Conservation (phyloP, 495 filamentous ascomycete genomes). For the Staphylotrichum longicolle region DNA sequence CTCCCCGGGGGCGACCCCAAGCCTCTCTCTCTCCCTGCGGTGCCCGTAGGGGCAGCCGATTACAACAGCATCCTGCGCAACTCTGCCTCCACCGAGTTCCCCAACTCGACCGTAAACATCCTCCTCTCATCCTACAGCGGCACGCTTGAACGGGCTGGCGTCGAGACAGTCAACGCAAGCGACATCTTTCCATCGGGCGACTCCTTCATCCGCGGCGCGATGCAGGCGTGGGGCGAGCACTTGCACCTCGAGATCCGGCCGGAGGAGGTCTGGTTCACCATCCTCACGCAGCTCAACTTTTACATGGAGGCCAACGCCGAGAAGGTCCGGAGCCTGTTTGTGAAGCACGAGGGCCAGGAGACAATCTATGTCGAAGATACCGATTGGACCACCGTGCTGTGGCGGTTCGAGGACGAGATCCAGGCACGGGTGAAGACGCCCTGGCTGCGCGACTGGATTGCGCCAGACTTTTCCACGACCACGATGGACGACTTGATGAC, state of each 20-base stretch:
- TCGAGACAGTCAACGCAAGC: conserved; percentile 1
- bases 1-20: conserved; percentile 11
- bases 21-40: neutral
- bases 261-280: conserved; percentile 59
- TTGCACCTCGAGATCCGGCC: conserved; percentile 53
- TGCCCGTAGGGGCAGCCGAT: neutral
- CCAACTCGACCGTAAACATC: conserved; percentile 11
- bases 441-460: conserved; percentile 35
- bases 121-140: conserved; percentile 14
- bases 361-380: conserved; percentile 35
- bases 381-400: conserved; percentile 22
- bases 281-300: conserved; percentile 53
- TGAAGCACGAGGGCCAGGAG: conserved; percentile 44
- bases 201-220: conserved; percentile 49
- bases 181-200: conserved; percentile 34
- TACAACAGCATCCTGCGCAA: conserved; percentile 11
- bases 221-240: conserved; percentile 53
- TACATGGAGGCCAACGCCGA: conserved; percentile 53
- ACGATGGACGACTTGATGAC: conserved; percentile 33
- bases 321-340: conserved; percentile 43
- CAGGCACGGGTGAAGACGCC: conserved; percentile 28
- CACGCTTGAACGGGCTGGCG: conserved; percentile 10
- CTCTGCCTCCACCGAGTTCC: conserved; percentile 7
- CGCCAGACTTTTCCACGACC: conserved; percentile 42
- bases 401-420: conserved; percentile 30